These are phyloP conservation scores for Epithemia pelagica DNA, from an alignment of 108 stramenopile genomes.

Conservation along the genomic window DNA sequence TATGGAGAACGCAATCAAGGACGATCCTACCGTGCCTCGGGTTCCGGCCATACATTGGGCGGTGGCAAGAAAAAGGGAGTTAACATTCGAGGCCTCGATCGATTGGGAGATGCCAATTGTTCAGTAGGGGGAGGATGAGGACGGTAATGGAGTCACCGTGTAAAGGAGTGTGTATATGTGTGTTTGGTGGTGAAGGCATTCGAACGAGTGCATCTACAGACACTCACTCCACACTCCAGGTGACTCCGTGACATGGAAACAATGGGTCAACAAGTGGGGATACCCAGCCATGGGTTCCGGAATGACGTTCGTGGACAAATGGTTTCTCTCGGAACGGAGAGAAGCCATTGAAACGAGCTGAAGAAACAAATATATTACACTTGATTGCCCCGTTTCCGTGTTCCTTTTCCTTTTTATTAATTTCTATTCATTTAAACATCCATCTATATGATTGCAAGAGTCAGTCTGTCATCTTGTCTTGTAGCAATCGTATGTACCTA, in stretches of 20 bases:
- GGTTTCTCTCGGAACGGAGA: neutral
- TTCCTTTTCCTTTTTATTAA: no score
- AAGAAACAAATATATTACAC: neutral
- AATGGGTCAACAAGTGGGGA: neutral
- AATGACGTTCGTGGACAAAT: neutral
- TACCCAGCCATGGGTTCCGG: neutral
- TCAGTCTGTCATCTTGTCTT: no score
- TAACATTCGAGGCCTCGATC: constrained; percentile 7
- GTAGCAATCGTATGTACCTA: no score
- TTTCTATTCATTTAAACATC: no score
- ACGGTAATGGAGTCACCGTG: constrained; percentile 13
- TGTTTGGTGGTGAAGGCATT: no score
- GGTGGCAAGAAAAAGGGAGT: neutral
- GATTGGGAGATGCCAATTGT: constrained; percentile 6
- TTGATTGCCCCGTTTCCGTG: no score
- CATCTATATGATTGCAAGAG: no score
- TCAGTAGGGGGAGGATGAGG: constrained; percentile 9
- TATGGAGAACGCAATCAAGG: constrained; percentile 13
- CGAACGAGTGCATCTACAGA: no score
- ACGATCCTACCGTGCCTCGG: constrained; percentile 10
- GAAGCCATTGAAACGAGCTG: neutral
- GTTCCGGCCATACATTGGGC: constrained; percentile 2
- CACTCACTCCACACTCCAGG: no score
- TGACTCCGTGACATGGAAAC: neutral
- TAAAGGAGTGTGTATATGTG: no score